Evolutionary conservation across 148 eudicot genomes (phyloP), one percentile per base, ranked within the genome.

Genomic region (Chenopodium quinoa): DNA sequence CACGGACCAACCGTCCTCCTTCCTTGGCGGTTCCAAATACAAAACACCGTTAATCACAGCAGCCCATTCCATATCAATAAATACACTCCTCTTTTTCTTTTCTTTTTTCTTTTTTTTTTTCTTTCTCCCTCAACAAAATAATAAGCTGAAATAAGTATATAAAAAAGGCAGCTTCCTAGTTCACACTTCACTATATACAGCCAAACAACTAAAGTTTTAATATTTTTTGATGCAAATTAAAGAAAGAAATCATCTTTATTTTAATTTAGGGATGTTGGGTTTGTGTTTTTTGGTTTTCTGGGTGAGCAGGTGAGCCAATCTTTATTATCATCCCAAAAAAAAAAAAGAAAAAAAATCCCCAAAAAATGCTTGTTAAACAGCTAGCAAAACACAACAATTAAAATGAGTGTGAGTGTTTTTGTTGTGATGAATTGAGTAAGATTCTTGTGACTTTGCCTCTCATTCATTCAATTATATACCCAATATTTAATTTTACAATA

Each of bases 391-490:
- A 19, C 58, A 29, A 23, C 79, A 75, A 68, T 71, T 60, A 69
- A 78, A 69, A 75, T 19, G 46, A 81, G 71, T 52, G 80, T 67
- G 75, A 44, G 79, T 76, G 70, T 60, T 83, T 78, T 48, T 72
- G 58, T 23, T 32, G 64, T 84, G 75, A 60, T 83, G 79, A 79
- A 78, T 71, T 7, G 31, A 76, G 87, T 82, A 78, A 82, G 91
- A 82, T 83, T 85, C 91, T 79, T 87, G 91, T 89, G 91, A 89
- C 74, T 80, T 81, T 66, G 58, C 75, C 82, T 78, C 31, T 58
- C 75, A 14, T 68, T 23, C 22, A 72, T 68, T 29, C 64, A 56
- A 62, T 74, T 77, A 48, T 48, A 34, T 27, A 79, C 67, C 73
- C 37, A 44, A 63, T 11, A 60, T 67, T 48, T 34, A 62, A 2